Conservation (phyloP, 2,329 filamentous ascomycete genomes). For the Ophiostoma quercus region DNA sequence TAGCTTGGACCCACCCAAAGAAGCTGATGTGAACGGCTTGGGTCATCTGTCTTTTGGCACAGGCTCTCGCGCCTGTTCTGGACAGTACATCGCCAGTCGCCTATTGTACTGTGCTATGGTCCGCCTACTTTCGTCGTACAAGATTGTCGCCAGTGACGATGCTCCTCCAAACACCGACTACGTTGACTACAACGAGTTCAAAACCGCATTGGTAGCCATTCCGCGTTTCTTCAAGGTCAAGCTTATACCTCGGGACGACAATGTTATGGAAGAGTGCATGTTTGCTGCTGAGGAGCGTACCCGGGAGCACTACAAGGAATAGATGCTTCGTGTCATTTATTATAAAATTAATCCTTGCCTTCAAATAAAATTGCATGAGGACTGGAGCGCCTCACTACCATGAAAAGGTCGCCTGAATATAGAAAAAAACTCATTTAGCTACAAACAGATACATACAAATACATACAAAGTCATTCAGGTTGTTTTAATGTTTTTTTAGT, state of each 20-base stretch:
- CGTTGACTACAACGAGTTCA: conserved; percentile 27
- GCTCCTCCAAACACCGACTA: conserved; percentile 49
- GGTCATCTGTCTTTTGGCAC: conserved; percentile 60
- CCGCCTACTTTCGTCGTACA: conserved; percentile 39
- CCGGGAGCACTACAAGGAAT: conserved; percentile 25
- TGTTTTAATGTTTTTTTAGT: too few relatives aligned
- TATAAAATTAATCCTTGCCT: too few relatives aligned
- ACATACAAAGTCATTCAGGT: too few relatives aligned
- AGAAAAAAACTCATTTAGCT: too few relatives aligned
- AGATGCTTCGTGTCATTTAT: background rate
- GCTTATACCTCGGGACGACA: conserved; percentile 24
- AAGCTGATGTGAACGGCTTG: conserved; percentile 40
- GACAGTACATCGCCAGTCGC: conserved; percentile 58
- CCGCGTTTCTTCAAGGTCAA: conserved; percentile 27
- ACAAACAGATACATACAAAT: too few relatives aligned
- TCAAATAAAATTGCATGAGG: background rate
- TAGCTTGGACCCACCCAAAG: conserved; percentile 21
- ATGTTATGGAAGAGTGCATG: conserved; percentile 20
- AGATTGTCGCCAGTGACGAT: conserved; percentile 54
- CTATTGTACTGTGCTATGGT: conserved; percentile 58
- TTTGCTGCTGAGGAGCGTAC: conserved; percentile 22
- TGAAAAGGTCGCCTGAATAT: too few relatives aligned
- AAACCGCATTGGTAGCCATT: conserved; percentile 26
- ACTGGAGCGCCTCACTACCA: background rate
- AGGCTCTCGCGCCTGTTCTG: conserved; percentile 59